Conservation (phyloP, 2,329 filamentous ascomycete genomes). For the Trichoderma guizhouense region DNA sequence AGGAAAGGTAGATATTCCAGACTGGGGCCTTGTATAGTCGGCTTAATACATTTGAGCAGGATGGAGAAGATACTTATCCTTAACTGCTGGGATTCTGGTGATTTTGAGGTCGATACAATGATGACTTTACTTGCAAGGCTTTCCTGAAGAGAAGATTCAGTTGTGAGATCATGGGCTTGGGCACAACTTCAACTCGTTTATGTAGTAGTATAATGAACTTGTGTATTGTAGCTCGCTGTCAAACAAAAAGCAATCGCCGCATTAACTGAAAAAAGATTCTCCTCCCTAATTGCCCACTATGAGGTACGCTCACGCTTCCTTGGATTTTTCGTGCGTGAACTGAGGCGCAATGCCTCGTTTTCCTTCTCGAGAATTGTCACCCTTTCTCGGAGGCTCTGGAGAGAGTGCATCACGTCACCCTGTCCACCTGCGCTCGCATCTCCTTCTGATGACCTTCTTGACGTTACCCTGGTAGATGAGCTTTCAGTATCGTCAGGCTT, state of each 20-base stretch:
- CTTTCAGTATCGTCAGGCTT: not conserved
- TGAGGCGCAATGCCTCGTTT: not conserved
- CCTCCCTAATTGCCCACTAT: too few species aligned
- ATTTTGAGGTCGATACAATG: not conserved
- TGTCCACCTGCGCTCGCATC: not conserved
- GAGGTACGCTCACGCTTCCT: not conserved
- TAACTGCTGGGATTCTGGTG: not conserved
- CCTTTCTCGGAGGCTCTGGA: not conserved
- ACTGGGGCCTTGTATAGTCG: too few species aligned
- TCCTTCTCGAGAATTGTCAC: conserved; percentile 5
- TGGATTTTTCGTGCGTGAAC: not conserved
- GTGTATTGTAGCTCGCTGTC: not conserved
- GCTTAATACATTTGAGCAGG: not conserved
- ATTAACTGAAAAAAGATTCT: not conserved
- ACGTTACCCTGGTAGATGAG: not conserved
- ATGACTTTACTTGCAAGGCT: not conserved
- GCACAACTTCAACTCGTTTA: not conserved
- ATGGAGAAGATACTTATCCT: not conserved
- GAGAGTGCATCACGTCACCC: conserved; percentile 2
- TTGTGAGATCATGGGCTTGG: not conserved
- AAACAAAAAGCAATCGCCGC: not conserved
- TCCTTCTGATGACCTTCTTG: not conserved
- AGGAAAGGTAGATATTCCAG: not conserved
- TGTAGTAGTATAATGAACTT: not conserved
- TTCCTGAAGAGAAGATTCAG: not conserved